These are phyloP conservation scores for Linnemannia zychae DNA, from an alignment of 192 early-diverging fungal species.

Conservation along the genomic window DNA sequence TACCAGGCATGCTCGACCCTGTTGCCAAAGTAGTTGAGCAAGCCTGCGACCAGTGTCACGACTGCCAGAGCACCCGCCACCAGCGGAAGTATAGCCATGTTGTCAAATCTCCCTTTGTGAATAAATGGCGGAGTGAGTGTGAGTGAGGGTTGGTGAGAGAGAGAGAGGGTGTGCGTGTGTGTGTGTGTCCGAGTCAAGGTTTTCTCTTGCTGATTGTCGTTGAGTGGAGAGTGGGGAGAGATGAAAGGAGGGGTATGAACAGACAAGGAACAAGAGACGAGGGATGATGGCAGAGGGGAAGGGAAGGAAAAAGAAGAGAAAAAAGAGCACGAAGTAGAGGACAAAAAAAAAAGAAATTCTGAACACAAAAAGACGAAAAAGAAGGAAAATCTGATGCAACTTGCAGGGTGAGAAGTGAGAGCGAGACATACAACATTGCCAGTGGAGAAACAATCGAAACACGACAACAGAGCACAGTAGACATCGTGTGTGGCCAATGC, in stretches of 20 bases:
- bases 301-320: not conserved
- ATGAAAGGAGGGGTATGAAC: not conserved
- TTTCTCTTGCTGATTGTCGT: not conserved
- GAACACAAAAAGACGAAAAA: not conserved
- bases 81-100: constrained; percentile 51
- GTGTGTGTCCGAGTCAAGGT: not conserved
- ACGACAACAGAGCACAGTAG: no score
- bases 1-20: constrained; percentile 85
- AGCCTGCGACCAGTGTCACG: constrained; percentile 65
- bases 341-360: not conserved
- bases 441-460: no score
- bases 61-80: constrained; percentile 66
- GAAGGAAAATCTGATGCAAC: no score
- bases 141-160: not conserved
- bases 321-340: not conserved
- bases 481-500: no score
- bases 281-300: not conserved
- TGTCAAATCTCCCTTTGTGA: not conserved
- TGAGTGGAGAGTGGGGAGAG: not conserved
- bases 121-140: not conserved
- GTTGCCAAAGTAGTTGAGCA: constrained; percentile 88
- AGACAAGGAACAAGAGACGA: not conserved
- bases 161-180: not conserved
- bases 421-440: no score
- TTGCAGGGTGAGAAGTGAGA: no score